phyloP scores from a whole-genome alignment of 352 stramenopile genomes.

The Peronospora belbahrii region DNA sequence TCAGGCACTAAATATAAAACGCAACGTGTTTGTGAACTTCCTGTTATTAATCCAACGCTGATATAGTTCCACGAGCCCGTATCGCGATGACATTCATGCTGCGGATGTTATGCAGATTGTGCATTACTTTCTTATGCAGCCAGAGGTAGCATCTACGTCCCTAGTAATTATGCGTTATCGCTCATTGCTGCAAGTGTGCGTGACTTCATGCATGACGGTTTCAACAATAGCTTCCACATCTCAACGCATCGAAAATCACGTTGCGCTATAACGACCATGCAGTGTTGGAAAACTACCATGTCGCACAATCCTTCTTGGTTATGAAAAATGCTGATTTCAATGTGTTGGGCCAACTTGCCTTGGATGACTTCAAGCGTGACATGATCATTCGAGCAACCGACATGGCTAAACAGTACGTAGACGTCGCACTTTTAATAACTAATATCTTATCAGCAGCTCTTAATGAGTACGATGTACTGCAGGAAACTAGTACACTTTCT shows the following conservation, averaged over 20 bases:
- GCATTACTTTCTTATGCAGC: slow-evolving; percentile 79
- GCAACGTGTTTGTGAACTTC: slow-evolving; percentile 58
- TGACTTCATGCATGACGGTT: slow-evolving; percentile 87
- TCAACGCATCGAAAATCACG: slow-evolving; percentile 77
- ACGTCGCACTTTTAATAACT: slow-evolving; percentile 82
- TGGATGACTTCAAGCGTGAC: slow-evolving; percentile 80
- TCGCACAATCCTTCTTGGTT: slow-evolving; percentile 84
- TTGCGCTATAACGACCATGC: slow-evolving; percentile 86
- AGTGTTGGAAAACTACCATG: slow-evolving; percentile 85
- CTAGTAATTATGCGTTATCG: slow-evolving; percentile 62
- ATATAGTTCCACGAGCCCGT: slow-evolving; percentile 77
- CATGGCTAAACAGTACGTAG: slow-evolving; percentile 87
- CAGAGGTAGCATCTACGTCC: slow-evolving; percentile 61
- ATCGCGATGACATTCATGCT: slow-evolving; percentile 87
- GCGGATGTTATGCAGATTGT: slow-evolving; percentile 87
- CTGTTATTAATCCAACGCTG: slow-evolving; percentile 76
- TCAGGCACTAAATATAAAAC: slow-evolving; percentile 58
- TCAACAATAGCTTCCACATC: slow-evolving; percentile 89
- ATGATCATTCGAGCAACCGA: slow-evolving; percentile 88
- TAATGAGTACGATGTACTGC: slow-evolving; percentile 55
- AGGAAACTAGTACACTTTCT: no score
- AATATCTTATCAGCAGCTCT: slow-evolving; percentile 64
- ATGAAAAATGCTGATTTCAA: slow-evolving; percentile 86
- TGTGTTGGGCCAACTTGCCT: slow-evolving; percentile 62
- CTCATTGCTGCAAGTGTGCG: slow-evolving; percentile 80